These are phyloP conservation scores for Cyberlindnera euphorbiae DNA, from an alignment of 805 yeast genomes.

Conservation along the genomic window DNA sequence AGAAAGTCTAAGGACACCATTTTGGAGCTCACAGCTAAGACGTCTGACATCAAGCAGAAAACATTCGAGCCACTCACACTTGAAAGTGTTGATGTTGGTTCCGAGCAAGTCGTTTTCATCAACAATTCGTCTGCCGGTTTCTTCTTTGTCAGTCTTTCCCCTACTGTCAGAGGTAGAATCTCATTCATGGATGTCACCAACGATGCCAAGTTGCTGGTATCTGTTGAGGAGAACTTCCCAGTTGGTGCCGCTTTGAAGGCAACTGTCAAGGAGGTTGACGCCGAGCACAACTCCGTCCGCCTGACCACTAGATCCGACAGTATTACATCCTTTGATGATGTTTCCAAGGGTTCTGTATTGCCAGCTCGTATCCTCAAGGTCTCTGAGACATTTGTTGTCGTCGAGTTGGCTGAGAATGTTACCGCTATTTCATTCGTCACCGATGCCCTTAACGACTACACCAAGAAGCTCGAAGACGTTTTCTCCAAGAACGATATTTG, in stretches of 20 bases:
- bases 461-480: slow-evolving; percentile 44
- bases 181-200: slow-evolving; percentile 59
- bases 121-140: slow-evolving; percentile 57
- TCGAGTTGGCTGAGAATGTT: slow-evolving; percentile 61
- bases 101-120: slow-evolving; percentile 53
- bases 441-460: slow-evolving; percentile 71
- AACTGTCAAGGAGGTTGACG: slow-evolving; percentile 48
- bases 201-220: slow-evolving; percentile 41
- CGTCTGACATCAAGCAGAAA: slow-evolving; percentile 32
- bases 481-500: slow-evolving; percentile 50
- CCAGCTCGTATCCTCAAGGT: slow-evolving; percentile 63
- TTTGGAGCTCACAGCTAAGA: slow-evolving; percentile 59
- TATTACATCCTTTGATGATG: slow-evolving; percentile 41
- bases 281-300: slow-evolving; percentile 44
- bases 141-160: slow-evolving; percentile 67
- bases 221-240: slow-evolving; percentile 57
- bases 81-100: slow-evolving; percentile 44
- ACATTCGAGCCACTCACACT: slow-evolving; percentile 31
- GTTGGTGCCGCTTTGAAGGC: slow-evolving; percentile 67
- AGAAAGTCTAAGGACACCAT: slow-evolving; percentile 50
- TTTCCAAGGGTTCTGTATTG: slow-evolving; percentile 47
- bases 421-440: slow-evolving; percentile 65
- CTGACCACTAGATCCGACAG: slow-evolving; percentile 46
- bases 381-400: slow-evolving; percentile 54
- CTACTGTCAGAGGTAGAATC: slow-evolving; percentile 61